Conservation (phyloP, 805 yeast species). For the Sungouiozyma ichnusensis region DNA sequence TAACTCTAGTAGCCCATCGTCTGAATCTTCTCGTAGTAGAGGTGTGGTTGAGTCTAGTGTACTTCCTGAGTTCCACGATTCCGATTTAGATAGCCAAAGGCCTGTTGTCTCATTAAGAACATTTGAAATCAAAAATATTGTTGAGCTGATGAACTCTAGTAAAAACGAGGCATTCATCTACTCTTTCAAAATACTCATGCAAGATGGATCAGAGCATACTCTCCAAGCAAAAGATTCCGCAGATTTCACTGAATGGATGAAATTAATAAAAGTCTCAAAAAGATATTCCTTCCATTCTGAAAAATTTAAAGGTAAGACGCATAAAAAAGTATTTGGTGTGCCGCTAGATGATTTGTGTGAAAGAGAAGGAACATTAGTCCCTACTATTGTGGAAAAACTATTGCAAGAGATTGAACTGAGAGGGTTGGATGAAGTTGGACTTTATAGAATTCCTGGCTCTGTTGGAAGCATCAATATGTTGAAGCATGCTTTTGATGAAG, state of each 20-base stretch:
- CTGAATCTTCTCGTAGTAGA: constrained; percentile 31
- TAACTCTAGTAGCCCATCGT: constrained; percentile 23
- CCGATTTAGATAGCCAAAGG: constrained; percentile 36
- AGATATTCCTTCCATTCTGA: constrained; percentile 35
- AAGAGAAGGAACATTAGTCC: constrained; percentile 54
- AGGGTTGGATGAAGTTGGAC: constrained; percentile 84
- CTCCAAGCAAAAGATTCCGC: constrained; percentile 55
- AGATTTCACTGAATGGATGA: constrained; percentile 71
- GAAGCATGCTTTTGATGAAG: constrained; percentile 44
- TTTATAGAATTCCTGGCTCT: constrained; percentile 68
- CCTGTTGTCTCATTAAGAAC: constrained; percentile 39
- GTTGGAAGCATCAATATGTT: constrained; percentile 45
- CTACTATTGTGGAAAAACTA: constrained; percentile 54
- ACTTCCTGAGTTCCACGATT: constrained; percentile 43
- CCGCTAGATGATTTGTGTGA: constrained; percentile 69
- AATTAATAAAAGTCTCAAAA: constrained; percentile 31
- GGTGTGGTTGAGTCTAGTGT: constrained; percentile 34
- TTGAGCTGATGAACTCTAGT: constrained; percentile 30
- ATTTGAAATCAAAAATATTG: constrained; percentile 32
- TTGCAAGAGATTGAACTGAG: constrained; percentile 72
- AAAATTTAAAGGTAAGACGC: constrained; percentile 31
- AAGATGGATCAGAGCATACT: constrained; percentile 43
- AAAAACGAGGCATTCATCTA: constrained; percentile 13
- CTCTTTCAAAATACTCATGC: constrained; percentile 34
- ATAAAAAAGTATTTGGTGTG: constrained; percentile 68